A percentile compares a stretch with the other conserved stretches of the same genome.
These are phyloP conservation scores for Achaetomium macrosporum DNA, from an alignment of 2,329 filamentous ascomycete species.

Conservation along the genomic window DNA sequence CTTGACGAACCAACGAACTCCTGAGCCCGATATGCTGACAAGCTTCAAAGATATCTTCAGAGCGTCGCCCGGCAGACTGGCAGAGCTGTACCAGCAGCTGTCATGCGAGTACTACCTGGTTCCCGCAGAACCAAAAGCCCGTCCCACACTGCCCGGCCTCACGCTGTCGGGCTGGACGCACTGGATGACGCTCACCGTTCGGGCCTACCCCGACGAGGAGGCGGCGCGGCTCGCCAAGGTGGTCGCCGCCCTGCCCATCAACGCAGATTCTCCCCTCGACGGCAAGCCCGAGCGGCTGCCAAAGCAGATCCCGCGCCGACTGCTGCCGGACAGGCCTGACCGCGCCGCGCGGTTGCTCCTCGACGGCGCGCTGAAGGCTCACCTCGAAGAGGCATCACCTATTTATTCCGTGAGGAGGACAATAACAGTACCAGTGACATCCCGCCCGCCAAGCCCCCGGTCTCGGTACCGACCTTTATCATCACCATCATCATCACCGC, in stretches of 20 bases:
- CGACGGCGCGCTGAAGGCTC: conserved; percentile 48
- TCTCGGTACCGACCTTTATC: conserved; percentile 6
- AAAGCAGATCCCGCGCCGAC: conserved; percentile 66
- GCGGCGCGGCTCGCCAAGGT: conserved; percentile 63
- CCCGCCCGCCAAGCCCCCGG: conserved; percentile 1
- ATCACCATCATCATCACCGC: neutral
- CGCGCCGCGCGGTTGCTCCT: conserved; percentile 53
- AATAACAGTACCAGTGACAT: neutral
- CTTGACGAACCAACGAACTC: neutral
- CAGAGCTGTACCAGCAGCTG: conserved; percentile 50
- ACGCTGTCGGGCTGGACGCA: conserved; percentile 62
- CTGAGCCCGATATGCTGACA: neutral
- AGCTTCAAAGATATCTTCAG: conserved; percentile 8
- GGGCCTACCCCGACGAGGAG: conserved; percentile 71
- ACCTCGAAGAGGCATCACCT: neutral
- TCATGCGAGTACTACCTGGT: conserved; percentile 61
- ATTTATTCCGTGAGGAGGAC: no score
- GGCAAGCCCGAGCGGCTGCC: conserved; percentile 68
- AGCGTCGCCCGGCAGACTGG: conserved; percentile 46
- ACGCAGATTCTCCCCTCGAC: conserved; percentile 45
- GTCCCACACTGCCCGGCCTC: conserved; percentile 57
- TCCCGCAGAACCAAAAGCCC: conserved; percentile 45
- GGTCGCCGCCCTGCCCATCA: conserved; percentile 64
- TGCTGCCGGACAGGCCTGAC: conserved; percentile 60
- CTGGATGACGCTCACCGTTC: conserved; percentile 69